These are phyloP conservation scores for Paxillus ammoniavirescens DNA, from an alignment of 768 basidiomycete species.

Conservation along the genomic window DNA sequence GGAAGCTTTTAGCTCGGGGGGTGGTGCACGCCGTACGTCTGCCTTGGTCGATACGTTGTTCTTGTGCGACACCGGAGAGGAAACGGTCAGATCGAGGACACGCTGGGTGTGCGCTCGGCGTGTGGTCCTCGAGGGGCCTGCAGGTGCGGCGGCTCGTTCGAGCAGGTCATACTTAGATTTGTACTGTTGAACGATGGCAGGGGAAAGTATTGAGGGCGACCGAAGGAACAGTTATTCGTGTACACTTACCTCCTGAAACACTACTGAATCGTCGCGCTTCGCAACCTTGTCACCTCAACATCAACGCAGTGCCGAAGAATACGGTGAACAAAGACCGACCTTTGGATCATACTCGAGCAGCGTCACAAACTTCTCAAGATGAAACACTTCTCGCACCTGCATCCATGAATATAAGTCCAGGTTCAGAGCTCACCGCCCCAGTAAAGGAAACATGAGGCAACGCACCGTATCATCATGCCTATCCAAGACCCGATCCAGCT, in stretches of 20 bases:
- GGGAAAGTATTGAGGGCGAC: slow-evolving; percentile 5
- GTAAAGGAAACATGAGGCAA: slow-evolving; percentile 14
- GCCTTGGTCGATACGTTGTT: slow-evolving; percentile 9
- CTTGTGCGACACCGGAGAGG: slow-evolving; percentile 17
- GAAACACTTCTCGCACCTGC: slow-evolving; percentile 85
- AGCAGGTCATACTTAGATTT: slow-evolving; percentile 63
- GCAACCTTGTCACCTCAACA: slow-evolving; percentile 47
- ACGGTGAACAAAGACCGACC: slow-evolving; percentile 36
- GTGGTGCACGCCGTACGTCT: slow-evolving; percentile 10
- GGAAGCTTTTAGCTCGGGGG: not conserved
- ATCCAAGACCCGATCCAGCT: slow-evolving; percentile 58
- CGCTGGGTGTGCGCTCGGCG: slow-evolving; percentile 58
- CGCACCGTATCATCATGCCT: slow-evolving; percentile 75
- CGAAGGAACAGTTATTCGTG: not conserved
- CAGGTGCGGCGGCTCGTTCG: slow-evolving; percentile 39
- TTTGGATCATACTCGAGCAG: slow-evolving; percentile 77
- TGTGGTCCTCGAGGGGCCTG: slow-evolving; percentile 57
- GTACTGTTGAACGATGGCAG: slow-evolving; percentile 39
- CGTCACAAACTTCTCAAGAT: slow-evolving; percentile 77
- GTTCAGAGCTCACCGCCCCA: not conserved
- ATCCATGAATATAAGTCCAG: slow-evolving; percentile 1
- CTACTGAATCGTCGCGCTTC: slow-evolving; percentile 67
- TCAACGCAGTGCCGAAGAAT: not conserved
- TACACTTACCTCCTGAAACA: slow-evolving; percentile 67
- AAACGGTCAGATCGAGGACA: slow-evolving; percentile 40